Evolutionary conservation across 2,329 filamentous ascomycete species (phyloP), one percentile per base, ranked within the genome.

Genomic region (Pseudogymnoascus sp.): DNA sequence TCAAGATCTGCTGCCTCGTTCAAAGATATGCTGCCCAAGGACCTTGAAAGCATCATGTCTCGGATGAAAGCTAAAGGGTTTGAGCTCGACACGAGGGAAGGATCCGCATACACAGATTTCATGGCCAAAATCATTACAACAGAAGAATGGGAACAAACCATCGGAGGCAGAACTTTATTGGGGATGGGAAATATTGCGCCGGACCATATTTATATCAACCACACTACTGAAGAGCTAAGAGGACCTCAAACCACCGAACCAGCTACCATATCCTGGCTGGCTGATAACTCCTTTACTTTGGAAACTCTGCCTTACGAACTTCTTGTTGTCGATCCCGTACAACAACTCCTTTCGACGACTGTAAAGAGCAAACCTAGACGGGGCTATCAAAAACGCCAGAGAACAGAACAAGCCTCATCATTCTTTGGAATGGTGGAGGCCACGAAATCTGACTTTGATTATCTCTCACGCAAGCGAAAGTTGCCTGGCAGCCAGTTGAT

Each of bases 81-180:
- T 60, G 37, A 63, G 21, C 40, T 21, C n/a, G 43, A 56, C 18
- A 60, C 12, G 6, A 31, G 36, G 11, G 18, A 36, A 4, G 16
- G 53, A 7, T 62, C 59, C 23, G 25, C 38, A 21, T 46, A 66
- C 9, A 72, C 68, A 12, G 65, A 64, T 16, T 77, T 78, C 61
- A 65, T 68, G 31, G 66, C 66, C 23, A 64, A 72, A 37, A 68
- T 81, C 40, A 73, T 76, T 31, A 75, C 74, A 7, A 80, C 79
- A 60, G 72, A 76, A 34, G 73, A 73, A 16, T 79, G 82, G 76
- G 83, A 85, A 67, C 70, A 77, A 78, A 3, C 64, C 66, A 60
- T 60, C 6, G 65, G 72, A 31, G 77, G 76, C 1, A 69, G 66
- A 16, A 72, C 71, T 11, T 60, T 76, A 11, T 69, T 79, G 60